Percentiles rank a stretch among this genome's conserved stretches.
These are phyloP conservation scores for Chalciporus chontae DNA, from an alignment of 768 basidiomycete species.

Conservation along the genomic window DNA sequence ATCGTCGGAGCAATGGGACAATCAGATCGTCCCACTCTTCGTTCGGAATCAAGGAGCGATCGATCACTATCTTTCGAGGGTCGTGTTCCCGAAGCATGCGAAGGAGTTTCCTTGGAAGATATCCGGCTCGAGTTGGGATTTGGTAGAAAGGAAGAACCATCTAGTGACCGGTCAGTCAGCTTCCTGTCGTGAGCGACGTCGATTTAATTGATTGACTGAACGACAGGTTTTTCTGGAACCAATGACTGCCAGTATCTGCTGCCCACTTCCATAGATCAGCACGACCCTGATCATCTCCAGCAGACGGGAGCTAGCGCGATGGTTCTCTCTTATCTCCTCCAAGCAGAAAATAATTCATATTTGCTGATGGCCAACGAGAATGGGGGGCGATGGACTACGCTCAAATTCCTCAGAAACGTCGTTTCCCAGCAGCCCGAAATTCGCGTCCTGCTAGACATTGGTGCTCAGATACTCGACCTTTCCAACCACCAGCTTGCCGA, in stretches of 20 bases:
- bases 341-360: slow-evolving; percentile 14
- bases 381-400: neutral
- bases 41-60: neutral
- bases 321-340: slow-evolving; percentile 27
- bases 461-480: slow-evolving; percentile 51
- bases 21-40: neutral
- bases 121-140: slow-evolving; percentile 1
- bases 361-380: neutral
- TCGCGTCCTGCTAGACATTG: slow-evolving; percentile 49
- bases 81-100: neutral
- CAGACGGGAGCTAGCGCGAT: slow-evolving; percentile 41
- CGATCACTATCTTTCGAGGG: slow-evolving; percentile 1
- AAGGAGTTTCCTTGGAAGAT: neutral
- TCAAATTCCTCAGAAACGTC: slow-evolving; percentile 24
- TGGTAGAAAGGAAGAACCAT: neutral
- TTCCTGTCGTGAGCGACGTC: too few relatives aligned
- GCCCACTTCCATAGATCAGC: slow-evolving; percentile 30
- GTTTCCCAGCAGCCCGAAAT: slow-evolving; percentile 32
- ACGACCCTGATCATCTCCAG: slow-evolving; percentile 11
- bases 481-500: slow-evolving; percentile 37
- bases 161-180: slow-evolving; percentile 1
- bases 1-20: slow-evolving; percentile 8
- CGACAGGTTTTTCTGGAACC: slow-evolving; percentile 37
- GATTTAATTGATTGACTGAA: neutral
- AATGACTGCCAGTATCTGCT: slow-evolving; percentile 36